Percentiles rank a stretch among this genome's conserved stretches.
Conservation (phyloP, 495 filamentous ascomycete genomes). For the Talaromyces trachyspermus region DNA sequence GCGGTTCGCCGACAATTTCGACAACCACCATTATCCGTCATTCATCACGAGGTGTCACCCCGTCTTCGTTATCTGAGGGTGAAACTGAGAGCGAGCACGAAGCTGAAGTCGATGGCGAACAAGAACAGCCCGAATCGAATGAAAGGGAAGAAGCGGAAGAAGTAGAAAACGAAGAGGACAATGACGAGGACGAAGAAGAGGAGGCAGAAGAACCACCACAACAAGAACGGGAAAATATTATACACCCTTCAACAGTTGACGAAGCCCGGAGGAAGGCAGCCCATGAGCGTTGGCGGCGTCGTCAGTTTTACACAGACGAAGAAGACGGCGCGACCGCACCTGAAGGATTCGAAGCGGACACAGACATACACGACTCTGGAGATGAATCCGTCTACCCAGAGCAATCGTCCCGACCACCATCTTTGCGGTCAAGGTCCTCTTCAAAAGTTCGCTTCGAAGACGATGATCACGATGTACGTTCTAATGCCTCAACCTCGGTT, state of each 20-base stretch:
- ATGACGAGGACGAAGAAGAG: slow-evolving; percentile 22
- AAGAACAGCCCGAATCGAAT: slow-evolving; percentile 11
- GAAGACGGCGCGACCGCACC: slow-evolving; percentile 64
- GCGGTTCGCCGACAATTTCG: slow-evolving; percentile 38
- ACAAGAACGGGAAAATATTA: neutral
- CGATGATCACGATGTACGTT: slow-evolving; percentile 68
- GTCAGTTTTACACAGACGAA: slow-evolving; percentile 74
- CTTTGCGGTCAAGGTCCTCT: slow-evolving; percentile 71
- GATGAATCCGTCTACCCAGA: slow-evolving; percentile 25
- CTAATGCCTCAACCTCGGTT: slow-evolving; percentile 69
- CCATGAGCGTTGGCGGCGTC: slow-evolving; percentile 63
- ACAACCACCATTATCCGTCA: slow-evolving; percentile 3
- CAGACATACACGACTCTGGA: slow-evolving; percentile 39
- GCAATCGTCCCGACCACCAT: slow-evolving; percentile 39
- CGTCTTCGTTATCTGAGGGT: neutral
- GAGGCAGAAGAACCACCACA: too few species aligned
- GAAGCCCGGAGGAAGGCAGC: slow-evolving; percentile 44
- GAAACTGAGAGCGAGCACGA: neutral
- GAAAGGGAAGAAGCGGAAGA: slow-evolving; percentile 19
- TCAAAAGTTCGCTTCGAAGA: slow-evolving; percentile 82
- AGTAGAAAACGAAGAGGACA: slow-evolving; percentile 20
- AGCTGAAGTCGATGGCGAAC: neutral
- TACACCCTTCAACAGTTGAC: slow-evolving; percentile 12
- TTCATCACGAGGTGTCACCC: neutral
- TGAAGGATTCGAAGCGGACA: slow-evolving; percentile 57